Percentiles rank a stretch among this genome's conserved stretches.
phyloP scores from a whole-genome alignment of 345 rosid species.

The Rhizophora mangle region DNA sequence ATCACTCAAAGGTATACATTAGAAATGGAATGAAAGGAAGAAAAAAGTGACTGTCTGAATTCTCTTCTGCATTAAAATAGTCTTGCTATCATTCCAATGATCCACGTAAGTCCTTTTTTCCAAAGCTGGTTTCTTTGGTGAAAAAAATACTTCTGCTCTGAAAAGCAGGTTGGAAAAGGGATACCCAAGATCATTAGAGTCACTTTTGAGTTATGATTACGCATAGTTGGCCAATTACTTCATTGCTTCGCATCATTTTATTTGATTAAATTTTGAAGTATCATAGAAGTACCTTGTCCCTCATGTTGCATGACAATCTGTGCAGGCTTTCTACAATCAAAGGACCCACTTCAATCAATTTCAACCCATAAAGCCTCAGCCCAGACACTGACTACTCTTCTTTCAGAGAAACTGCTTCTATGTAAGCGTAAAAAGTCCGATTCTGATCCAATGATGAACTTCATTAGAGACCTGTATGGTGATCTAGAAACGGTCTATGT shows the following conservation, averaged over 20 bases:
- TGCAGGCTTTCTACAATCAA: conserved; percentile 67
- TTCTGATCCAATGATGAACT: conserved; percentile 55
- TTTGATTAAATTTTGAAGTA: conserved; percentile 12
- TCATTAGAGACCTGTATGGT: conserved; percentile 53
- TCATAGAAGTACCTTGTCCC: background rate
- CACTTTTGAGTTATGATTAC: conserved; percentile 12
- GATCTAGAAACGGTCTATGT: conserved; percentile 84
- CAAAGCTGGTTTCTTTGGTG: background rate
- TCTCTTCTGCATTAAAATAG: conserved; percentile 10
- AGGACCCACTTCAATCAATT: conserved; percentile 51
- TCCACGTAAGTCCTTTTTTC: background rate
- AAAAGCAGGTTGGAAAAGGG: background rate
- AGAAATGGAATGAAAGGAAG: background rate
- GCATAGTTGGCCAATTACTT: conserved; percentile 7
- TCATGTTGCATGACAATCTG: conserved; percentile 17
- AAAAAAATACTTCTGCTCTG: background rate
- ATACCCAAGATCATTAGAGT: background rate
- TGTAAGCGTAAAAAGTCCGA: conserved; percentile 45
- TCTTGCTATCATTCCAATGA: background rate
- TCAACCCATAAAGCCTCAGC: conserved; percentile 37
- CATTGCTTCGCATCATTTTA: background rate
- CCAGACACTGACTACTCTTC: conserved; percentile 38
- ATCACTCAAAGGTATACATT: conserved; percentile 2
- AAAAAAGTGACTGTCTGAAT: background rate
- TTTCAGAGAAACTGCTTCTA: conserved; percentile 46